Conservation (phyloP, 2,329 filamentous ascomycete genomes). For the Mollisia scopiformis region DNA sequence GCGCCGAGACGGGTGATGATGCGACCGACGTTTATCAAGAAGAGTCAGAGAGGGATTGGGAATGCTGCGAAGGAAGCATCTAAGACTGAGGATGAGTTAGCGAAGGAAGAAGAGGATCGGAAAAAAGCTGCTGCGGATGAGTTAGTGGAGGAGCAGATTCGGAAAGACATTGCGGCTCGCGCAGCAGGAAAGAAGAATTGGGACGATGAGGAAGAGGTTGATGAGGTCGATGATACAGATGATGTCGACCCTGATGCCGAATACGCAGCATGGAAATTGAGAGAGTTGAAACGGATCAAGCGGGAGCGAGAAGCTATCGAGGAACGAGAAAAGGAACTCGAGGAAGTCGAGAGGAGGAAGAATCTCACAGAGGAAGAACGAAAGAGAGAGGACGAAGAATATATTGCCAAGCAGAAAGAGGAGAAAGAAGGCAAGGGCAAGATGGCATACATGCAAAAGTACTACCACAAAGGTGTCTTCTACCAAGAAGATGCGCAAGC, state of each 20-base stretch:
- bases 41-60: conserved; percentile 49
- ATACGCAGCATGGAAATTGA: conserved; percentile 88
- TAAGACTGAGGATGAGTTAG: conserved; percentile 45
- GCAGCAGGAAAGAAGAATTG: conserved; percentile 81
- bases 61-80: conserved; percentile 32
- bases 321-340: conserved; percentile 79
- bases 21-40: conserved; percentile 66
- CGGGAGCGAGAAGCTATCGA: conserved; percentile 86
- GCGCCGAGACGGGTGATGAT: conserved; percentile 60
- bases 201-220: conserved; percentile 73
- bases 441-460: conserved; percentile 91
- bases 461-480: conserved; percentile 96
- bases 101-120: conserved; percentile 61
- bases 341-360: conserved; percentile 84
- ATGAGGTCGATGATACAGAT: conserved; percentile 87
- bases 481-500: conserved; percentile 81
- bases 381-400: conserved; percentile 79
- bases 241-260: conserved; percentile 86
- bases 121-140: conserved; percentile 75
- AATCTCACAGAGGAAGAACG: conserved; percentile 88
- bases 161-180: conserved; percentile 76
- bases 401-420: conserved; percentile 67
- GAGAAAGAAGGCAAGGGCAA: conserved; percentile 68
- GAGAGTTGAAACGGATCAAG: conserved; percentile 87
- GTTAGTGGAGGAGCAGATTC: conserved; percentile 86